Conservation (phyloP, 176 grass and related monocot genomes). For the Juncus effusus region DNA sequence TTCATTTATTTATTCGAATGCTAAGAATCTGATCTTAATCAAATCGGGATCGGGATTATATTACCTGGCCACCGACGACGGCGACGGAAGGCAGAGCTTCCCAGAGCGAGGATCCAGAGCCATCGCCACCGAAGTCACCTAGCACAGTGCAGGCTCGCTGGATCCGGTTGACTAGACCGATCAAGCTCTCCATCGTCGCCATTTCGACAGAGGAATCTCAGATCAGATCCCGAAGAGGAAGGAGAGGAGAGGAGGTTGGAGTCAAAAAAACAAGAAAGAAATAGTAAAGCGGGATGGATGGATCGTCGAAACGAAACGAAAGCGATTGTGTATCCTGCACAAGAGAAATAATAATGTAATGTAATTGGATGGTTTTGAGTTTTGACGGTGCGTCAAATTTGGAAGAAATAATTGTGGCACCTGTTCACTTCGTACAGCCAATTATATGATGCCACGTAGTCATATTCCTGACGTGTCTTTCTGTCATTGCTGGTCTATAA, state of each 20-base stretch:
- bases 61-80: constrained; percentile 99
- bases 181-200: constrained; percentile 97
- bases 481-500: too few relatives aligned
- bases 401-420: neutral
- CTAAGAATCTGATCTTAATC: neutral
- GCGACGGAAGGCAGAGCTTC: constrained; percentile 96
- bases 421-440: too few relatives aligned
- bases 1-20: neutral
- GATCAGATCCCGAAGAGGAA: constrained; percentile 2
- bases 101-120: constrained; percentile 72
- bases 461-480: too few relatives aligned
- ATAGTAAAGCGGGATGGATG: neutral
- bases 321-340: constrained; percentile 12
- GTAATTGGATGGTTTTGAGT: neutral
- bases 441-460: too few relatives aligned
- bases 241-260: neutral
- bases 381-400: neutral
- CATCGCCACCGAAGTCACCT: constrained; percentile 75
- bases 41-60: neutral
- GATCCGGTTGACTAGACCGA: constrained; percentile 98
- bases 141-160: constrained; percentile 94
- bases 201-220: constrained; percentile 34
- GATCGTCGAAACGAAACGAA: constrained; percentile 11
- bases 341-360: constrained; percentile 12
- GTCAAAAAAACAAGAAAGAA: constrained; percentile 4